phyloP scores from a whole-genome alignment of 1,284 basidiomycete species.

The Boletellus deceptivus region DNA sequence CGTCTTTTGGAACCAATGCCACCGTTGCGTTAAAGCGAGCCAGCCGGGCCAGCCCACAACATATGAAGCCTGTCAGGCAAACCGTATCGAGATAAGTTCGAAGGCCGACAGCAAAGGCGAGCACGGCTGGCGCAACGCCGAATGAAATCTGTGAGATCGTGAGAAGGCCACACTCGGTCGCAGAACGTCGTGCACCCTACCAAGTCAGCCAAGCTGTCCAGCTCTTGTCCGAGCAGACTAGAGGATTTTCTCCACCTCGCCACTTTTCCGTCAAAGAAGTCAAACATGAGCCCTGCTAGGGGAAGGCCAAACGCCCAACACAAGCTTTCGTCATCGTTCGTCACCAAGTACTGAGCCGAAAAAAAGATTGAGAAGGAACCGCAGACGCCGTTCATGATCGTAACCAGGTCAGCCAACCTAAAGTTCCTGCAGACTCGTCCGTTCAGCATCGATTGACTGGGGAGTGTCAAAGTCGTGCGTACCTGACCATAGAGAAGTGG shows the following conservation, averaged over 20 bases:
- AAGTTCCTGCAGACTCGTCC: constrained; percentile 76
- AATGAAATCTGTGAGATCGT: constrained; percentile 78
- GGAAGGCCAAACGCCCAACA: constrained; percentile 89
- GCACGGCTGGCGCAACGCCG: constrained; percentile 91
- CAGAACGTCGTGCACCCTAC: constrained; percentile 43
- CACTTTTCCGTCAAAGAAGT: constrained; percentile 97
- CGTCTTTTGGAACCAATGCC: constrained; percentile 89
- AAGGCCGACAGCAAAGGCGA: constrained; percentile 91
- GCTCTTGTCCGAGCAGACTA: constrained; percentile 97
- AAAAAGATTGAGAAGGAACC: constrained; percentile 95
- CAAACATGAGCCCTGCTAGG: constrained; percentile 95
- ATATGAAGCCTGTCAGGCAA: constrained; percentile 87
- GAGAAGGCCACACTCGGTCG: not conserved
- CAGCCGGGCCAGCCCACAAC: constrained; percentile 92
- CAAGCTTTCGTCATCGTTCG: constrained; percentile 77
- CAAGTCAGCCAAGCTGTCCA: constrained; percentile 95
- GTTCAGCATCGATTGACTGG: constrained; percentile 17
- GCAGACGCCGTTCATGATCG: constrained; percentile 99
- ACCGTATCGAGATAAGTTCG: constrained; percentile 88
- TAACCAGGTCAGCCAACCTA: constrained; percentile 95
- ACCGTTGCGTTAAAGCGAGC: constrained; percentile 99
- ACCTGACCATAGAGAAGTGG: constrained; percentile 96
- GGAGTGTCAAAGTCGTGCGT: constrained; percentile 18
- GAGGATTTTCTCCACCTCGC: constrained; percentile 95
- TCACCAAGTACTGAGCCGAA: constrained; percentile 84